phyloP scores from a whole-genome alignment of 2,329 filamentous ascomycete species.

The Seiridium cupressi region DNA sequence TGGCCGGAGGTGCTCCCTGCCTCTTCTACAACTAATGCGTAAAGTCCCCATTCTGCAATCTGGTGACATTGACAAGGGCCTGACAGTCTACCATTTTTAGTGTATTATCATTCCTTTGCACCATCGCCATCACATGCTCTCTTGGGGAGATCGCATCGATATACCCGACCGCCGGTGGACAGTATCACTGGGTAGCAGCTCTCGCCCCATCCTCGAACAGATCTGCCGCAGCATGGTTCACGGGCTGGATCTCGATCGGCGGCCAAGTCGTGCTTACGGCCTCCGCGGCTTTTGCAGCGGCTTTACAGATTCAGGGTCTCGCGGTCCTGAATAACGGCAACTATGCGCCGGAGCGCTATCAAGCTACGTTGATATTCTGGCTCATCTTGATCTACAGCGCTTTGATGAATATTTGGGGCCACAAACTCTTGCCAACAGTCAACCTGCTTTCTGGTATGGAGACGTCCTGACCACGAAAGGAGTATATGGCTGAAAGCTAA shows the following conservation, averaged over 20 bases:
- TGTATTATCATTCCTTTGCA: slow-evolving; percentile 38
- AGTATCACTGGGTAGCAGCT: slow-evolving; percentile 45
- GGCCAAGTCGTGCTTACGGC: slow-evolving; percentile 44
- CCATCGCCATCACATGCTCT: slow-evolving; percentile 35
- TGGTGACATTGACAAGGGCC: no score
- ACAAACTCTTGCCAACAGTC: slow-evolving; percentile 31
- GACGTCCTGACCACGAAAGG: no score
- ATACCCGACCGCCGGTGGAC: slow-evolving; percentile 32
- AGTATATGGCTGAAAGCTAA: not conserved
- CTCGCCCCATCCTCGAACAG: slow-evolving; percentile 31
- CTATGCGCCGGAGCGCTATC: slow-evolving; percentile 40
- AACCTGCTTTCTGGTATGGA: slow-evolving; percentile 27
- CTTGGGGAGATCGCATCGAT: slow-evolving; percentile 38
- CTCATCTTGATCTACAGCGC: slow-evolving; percentile 35
- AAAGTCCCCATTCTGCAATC: no score
- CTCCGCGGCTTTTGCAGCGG: slow-evolving; percentile 44
- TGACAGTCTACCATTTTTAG: slow-evolving; percentile 17
- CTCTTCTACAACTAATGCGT: slow-evolving; percentile 42
- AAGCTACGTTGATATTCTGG: slow-evolving; percentile 47
- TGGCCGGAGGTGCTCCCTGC: slow-evolving; percentile 43
- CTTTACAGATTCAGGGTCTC: slow-evolving; percentile 40
- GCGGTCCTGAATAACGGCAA: slow-evolving; percentile 39
- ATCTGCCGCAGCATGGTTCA: slow-evolving; percentile 36
- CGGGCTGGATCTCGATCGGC: slow-evolving; percentile 44
- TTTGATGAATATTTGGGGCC: slow-evolving; percentile 40